A percentile compares a stretch with the other conserved stretches of the same genome.
Evolutionary conservation across 345 rosid species (phyloP).

Genomic region (Gossypium stocksii): DNA sequence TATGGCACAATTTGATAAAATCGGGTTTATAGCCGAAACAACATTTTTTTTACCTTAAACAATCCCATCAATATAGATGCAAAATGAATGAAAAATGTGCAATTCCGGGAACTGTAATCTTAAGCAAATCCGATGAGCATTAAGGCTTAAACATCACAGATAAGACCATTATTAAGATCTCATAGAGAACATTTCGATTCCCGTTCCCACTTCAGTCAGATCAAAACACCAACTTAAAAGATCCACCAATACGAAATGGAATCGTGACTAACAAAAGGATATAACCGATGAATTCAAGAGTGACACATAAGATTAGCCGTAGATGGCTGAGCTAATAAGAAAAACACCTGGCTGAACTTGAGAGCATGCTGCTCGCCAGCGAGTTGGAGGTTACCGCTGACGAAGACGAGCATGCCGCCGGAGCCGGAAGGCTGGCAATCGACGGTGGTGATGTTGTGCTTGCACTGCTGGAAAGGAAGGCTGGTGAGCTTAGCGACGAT

Average conservation of each 20-base stretch:
- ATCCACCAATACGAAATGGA: neutral
- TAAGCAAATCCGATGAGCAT: neutral
- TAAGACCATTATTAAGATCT: neutral
- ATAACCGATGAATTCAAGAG: neutral
- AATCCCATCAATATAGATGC: neutral
- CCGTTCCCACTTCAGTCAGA: neutral
- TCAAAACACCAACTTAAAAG: neutral
- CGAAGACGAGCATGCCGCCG: constrained; percentile 91
- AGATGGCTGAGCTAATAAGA: constrained; percentile 17
- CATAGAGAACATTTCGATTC: neutral
- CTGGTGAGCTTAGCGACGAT: constrained; percentile 78
- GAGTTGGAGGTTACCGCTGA: constrained; percentile 87
- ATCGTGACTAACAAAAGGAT: constrained; percentile 6
- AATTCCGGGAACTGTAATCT: neutral
- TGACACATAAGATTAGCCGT: constrained; percentile 10
- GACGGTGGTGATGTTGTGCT: constrained; percentile 76
- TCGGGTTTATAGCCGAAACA: too few species aligned
- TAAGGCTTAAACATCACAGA: neutral
- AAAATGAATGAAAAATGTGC: neutral
- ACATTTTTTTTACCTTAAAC: neutral
- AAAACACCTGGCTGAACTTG: constrained; percentile 88
- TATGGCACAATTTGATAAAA: neutral
- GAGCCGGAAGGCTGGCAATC: constrained; percentile 94
- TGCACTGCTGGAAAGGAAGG: constrained; percentile 93
- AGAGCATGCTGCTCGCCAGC: constrained; percentile 88